Conservation (phyloP, 257 asterid species). For the Echium plantagineum region DNA sequence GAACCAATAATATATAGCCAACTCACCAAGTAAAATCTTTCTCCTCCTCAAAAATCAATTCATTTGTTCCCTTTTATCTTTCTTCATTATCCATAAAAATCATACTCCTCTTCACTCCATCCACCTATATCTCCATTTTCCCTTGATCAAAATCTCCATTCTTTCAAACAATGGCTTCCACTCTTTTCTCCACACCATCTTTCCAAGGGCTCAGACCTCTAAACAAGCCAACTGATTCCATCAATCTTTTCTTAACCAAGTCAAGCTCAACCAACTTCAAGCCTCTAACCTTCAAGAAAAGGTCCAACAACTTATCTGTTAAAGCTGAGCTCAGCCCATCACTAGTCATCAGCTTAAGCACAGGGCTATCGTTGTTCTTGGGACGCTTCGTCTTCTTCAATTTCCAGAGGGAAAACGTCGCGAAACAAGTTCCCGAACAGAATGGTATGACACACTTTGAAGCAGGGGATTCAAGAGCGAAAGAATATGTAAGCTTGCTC, state of each 20-base stretch:
- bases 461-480: constrained; percentile 83
- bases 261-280: constrained; percentile 23
- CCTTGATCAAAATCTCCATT: too few species aligned
- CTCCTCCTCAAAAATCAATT: constrained; percentile 44
- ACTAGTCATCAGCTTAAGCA: constrained; percentile 80
- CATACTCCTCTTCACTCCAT: constrained; percentile 15
- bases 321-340: constrained; percentile 73
- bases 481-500: constrained; percentile 84
- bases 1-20: constrained; percentile 54
- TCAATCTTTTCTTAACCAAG: constrained; percentile 13
- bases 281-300: constrained; percentile 25
- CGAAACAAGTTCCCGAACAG: constrained; percentile 92
- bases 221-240: constrained; percentile 51
- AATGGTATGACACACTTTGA: constrained; percentile 80
- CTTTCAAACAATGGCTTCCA: constrained; percentile 45
- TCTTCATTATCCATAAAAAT: neutral
- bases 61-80: constrained; percentile 12
- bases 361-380: constrained; percentile 73
- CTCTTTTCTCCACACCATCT: constrained; percentile 57
- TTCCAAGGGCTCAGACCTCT: constrained; percentile 84
- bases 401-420: constrained; percentile 93
- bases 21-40: constrained; percentile 35
- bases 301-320: constrained; percentile 11
- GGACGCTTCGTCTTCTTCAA: constrained; percentile 93
- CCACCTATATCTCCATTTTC: constrained; percentile 7